Evolutionary conservation across 2,329 filamentous ascomycete species (phyloP).

Genomic region (Arachnopeziza araneosa): DNA sequence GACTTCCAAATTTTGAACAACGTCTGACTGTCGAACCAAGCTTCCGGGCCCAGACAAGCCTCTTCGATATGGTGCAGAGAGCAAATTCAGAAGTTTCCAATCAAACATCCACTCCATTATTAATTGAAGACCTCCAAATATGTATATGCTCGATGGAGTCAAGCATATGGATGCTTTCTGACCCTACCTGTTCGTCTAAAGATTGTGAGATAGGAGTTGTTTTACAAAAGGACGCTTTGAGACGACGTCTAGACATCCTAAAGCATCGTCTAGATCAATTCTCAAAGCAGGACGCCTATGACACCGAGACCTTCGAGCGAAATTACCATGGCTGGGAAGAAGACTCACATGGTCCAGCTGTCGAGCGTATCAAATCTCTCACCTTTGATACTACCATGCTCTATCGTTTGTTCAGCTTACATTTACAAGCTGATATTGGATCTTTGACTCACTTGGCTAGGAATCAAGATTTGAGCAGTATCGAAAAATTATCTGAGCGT

Average conservation of each 20-base stretch:
- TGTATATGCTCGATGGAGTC: conserved; percentile 22
- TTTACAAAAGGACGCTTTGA: conserved; percentile 16
- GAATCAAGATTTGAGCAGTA: conserved; percentile 13
- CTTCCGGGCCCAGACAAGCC: conserved; percentile 22
- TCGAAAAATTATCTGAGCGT: conserved; percentile 14
- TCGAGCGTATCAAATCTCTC: conserved; percentile 28
- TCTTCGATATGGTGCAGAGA: conserved; percentile 15
- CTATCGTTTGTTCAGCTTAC: conserved; percentile 34
- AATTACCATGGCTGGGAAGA: conserved; percentile 26
- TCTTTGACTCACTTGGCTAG: conserved; percentile 29
- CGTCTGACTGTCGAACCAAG: conserved; percentile 31
- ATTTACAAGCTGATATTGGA: conserved; percentile 33
- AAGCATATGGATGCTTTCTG: conserved; percentile 14
- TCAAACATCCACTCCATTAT: conserved; percentile 4
- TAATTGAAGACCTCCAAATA: conserved; percentile 25
- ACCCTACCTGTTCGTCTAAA: neutral
- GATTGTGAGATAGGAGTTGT: conserved; percentile 6
- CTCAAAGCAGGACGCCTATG: conserved; percentile 2
- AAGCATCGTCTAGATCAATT: conserved; percentile 17
- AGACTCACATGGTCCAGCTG: conserved; percentile 11
- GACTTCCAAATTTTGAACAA: conserved; percentile 34
- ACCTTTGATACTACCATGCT: conserved; percentile 33
- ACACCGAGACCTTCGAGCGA: conserved; percentile 9
- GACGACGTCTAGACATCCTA: conserved; percentile 14
- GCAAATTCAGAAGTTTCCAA: neutral